Percentiles rank a stretch among this genome's conserved stretches.
These are phyloP conservation scores for Colletotrichum acutatum DNA, from an alignment of 2,329 filamentous ascomycete genomes.

Conservation along the genomic window DNA sequence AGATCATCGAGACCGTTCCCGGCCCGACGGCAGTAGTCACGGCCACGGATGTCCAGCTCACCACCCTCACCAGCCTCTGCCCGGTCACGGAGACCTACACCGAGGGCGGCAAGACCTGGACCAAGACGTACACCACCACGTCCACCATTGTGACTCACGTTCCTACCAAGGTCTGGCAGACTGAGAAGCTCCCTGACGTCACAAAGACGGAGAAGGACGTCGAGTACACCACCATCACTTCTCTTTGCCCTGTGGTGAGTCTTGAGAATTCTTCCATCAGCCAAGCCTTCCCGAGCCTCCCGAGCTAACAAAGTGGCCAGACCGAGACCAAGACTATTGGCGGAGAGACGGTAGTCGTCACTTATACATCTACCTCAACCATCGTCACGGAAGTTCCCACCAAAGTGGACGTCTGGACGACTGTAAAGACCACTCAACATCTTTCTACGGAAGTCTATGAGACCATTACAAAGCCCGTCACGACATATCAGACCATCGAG, in stretches of 20 bases:
- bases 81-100: constrained; percentile 32
- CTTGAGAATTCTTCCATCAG: too few relatives aligned
- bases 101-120: constrained; percentile 35
- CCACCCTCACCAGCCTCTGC: constrained; percentile 28
- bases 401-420: constrained; percentile 47
- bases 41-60: constrained; percentile 42
- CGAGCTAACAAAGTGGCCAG: too few relatives aligned
- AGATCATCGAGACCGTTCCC: constrained; percentile 49
- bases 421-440: constrained; percentile 45
- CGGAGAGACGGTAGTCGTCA: constrained; percentile 52
- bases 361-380: constrained; percentile 52
- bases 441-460: constrained; percentile 50
- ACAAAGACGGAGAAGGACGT: constrained; percentile 51
- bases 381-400: constrained; percentile 44
- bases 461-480: constrained; percentile 51
- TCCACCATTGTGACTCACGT: constrained; percentile 43
- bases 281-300: too few relatives aligned
- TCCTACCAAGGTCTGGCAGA: constrained; percentile 47
- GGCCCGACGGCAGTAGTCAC: constrained; percentile 46
- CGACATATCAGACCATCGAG: constrained; percentile 57
- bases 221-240: constrained; percentile 55
- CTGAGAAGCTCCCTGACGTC: constrained; percentile 48
- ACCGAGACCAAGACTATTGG: constrained; percentile 41
- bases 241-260: constrained; percentile 51
- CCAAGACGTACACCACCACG: constrained; percentile 43